Base-by-base conservation (phyloP, 2,329 filamentous ascomycete species). In the Fusarium cyanostomum region DNA sequence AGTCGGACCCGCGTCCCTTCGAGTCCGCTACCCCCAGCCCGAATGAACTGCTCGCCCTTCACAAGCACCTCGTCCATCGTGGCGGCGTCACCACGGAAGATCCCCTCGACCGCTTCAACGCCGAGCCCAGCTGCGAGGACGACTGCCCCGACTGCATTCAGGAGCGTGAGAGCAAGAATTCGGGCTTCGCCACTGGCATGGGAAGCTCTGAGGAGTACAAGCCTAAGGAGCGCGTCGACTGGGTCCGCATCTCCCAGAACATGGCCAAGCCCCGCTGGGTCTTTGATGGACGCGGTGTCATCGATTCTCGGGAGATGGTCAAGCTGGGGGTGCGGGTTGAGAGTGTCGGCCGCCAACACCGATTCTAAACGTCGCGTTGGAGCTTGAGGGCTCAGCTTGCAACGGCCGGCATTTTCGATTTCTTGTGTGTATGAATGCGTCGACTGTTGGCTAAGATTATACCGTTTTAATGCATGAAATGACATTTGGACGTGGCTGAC, bases 191-290 rank as follows among this genome's bases (percentile, higher is more conserved):
- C 15, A 80, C 77, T 7, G 78, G 79, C 11, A 79, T 80, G 68
- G 79, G 78, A 49, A 75, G 75, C 49, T 72, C 75, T n/a, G 75
- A 77, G 34, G 80, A 81, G 69, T 79, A 81, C 73, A 78, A 77
- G 64, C 64, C 77, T 51, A 82, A 80, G 72, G 81, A 81, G 71
- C 76, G 73, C 33, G 70, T 86, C 15, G 81, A 86, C 74, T 86
- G 84, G 83, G 76, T 74, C 52, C 78, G 75, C 72, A 81, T 86
- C 38, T 76, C 81, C 39, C 71, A 77, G 49, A 71, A 73, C 62
- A 85, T 86, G 82, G 77, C 76, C 44, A 80, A 82, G 73, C 83
- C 84, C 10, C 81, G 79, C 54, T 85, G 82, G 82, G 75, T 86
- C 24, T 86, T 86, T 73, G 83, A 86, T 57, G 84, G 84, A n/a